Base-by-base conservation (phyloP, 176 grass and related monocot genomes). In the Dactylis glomerata region DNA sequence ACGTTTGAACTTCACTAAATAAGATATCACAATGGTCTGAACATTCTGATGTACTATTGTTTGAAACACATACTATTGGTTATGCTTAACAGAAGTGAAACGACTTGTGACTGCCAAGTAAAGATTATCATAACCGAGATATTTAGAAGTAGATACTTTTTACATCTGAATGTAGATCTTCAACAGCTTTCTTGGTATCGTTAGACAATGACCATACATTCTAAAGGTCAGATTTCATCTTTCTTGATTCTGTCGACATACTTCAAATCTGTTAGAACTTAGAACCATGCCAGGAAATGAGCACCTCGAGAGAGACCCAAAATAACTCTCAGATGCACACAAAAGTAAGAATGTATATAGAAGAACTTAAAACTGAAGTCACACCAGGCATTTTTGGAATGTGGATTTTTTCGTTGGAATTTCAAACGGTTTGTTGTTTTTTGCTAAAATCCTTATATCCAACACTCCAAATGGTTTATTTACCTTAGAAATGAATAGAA, bases 221-320 rank as follows among this genome's bases (percentile, higher is more conserved):
- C 38, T 50, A 20, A 76, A 89, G 81, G 76, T 81, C 69, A 30
- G 82, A 89, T 70, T 61, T 89, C 61, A 81, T 81, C 69, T 76
- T 89, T 85, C 30, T 85, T 40, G 70, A 89, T 41, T 76, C 82
- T 49, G 75, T 82, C 23, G n/a, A 66, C 17, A 89, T 50, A 81
- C 59, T 68, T 68, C 5, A 77, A 24, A 85, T 77, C 87, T 89
- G 32, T 69, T 69, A 58, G 47, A 28, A 68, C n/a, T n/a, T n/a
- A n/a, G n/a, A n/a, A n/a, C 3, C 56, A 65, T 65, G 23, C 17
- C 42, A 84, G 59, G 27, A 84, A 16, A 64, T 66, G 2, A 74
- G 63, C 7, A 36, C 26, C 56, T 65, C 2, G 16, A 73, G 72
- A 63, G 3, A 82, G 45, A 10, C 75, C 77, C 68, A 22, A n/a